Conservation (phyloP, 345 rosid species). For the Eucalyptus shirleyi region DNA sequence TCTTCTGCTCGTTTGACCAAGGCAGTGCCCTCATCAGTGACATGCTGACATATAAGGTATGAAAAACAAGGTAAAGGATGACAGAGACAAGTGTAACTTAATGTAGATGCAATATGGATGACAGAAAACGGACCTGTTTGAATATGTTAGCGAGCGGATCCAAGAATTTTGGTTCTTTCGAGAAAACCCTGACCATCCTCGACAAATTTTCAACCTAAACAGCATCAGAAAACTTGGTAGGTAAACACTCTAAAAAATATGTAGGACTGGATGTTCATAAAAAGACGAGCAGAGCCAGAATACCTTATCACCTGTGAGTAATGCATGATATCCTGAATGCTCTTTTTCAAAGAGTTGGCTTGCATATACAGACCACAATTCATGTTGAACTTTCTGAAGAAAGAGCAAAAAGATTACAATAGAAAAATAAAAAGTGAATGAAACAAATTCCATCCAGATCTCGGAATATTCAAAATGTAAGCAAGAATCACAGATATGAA, state of each 20-base stretch:
- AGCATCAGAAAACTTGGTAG: background rate
- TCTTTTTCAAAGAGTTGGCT: conserved; percentile 63
- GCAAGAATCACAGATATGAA: background rate
- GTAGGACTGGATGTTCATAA: background rate
- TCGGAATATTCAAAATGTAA: background rate
- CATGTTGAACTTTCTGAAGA: conserved; percentile 79
- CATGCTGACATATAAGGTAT: conserved; percentile 38
- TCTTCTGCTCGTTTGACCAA: conserved; percentile 95
- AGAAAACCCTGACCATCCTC: conserved; percentile 85
- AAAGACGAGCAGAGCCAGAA: background rate
- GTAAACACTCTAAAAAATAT: background rate
- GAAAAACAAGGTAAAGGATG: background rate
- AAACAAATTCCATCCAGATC: background rate
- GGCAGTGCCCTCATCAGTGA: conserved; percentile 64
- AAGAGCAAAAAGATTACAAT: background rate
- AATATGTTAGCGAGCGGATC: conserved; percentile 70
- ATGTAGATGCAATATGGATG: background rate
- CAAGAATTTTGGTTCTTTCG: conserved; percentile 42
- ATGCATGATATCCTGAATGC: conserved; percentile 76
- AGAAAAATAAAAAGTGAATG: background rate
- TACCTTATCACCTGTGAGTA: conserved; percentile 81
- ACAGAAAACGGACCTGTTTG: conserved; percentile 51
- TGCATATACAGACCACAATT: conserved; percentile 39
- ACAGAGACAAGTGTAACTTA: background rate
- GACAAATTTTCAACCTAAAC: conserved; percentile 82